phyloP scores from a whole-genome alignment of 768 basidiomycete species.

The Calocybe indica region DNA sequence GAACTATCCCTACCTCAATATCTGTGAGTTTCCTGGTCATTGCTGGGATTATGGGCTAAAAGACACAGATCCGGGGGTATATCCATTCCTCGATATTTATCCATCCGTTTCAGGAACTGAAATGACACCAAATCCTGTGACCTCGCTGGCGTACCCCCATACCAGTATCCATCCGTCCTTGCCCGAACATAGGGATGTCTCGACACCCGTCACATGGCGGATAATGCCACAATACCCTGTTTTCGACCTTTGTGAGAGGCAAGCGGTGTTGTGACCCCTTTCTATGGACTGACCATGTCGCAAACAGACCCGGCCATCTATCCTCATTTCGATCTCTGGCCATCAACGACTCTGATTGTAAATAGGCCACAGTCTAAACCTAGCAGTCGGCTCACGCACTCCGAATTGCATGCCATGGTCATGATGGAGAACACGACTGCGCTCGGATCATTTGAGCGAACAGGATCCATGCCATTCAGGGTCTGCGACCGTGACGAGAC shows the following conservation, averaged over 20 bases:
- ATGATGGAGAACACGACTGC: conserved; percentile 4
- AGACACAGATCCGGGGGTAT: conserved; percentile 30
- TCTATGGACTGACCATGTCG: neutral
- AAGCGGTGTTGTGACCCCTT: neutral
- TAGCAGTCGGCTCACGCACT: conserved; percentile 5
- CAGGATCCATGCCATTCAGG: neutral
- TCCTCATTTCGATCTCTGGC: conserved; percentile 27
- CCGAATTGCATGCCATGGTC: conserved; percentile 8
- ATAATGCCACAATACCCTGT: conserved; percentile 13
- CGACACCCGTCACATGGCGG: conserved; percentile 1
- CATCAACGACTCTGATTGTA: conserved; percentile 7
- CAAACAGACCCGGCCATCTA: conserved; percentile 27
- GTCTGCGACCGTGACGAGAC: neutral
- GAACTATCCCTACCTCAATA: neutral
- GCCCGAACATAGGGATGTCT: neutral
- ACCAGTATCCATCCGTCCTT: conserved; percentile 33
- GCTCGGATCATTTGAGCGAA: neutral
- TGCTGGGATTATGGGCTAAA: no score
- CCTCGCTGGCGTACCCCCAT: conserved; percentile 31
- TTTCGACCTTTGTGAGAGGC: conserved; percentile 16
- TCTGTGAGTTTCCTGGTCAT: no score
- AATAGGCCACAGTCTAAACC: neutral
- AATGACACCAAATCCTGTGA: neutral
- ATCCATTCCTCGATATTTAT: conserved; percentile 17
- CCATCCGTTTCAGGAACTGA: conserved; percentile 5